Conservation (phyloP, 2,329 filamentous ascomycete species). For the Monosporascus sp. region DNA sequence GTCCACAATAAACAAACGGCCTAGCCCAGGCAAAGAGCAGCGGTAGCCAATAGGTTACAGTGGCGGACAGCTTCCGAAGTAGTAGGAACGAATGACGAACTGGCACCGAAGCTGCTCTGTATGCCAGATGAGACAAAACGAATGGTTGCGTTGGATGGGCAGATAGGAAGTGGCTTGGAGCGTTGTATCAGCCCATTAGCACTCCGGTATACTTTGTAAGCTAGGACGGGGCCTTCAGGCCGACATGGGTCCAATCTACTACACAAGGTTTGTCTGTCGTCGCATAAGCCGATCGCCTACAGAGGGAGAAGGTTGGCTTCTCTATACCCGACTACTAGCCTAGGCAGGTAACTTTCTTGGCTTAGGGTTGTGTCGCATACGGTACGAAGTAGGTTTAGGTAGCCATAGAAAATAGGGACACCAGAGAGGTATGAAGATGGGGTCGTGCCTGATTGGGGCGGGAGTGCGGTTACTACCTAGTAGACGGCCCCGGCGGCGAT, state of each 20-base stretch:
- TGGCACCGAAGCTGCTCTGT: background rate
- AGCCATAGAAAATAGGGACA: background rate
- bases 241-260: background rate
- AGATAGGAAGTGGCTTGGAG: background rate
- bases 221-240: background rate
- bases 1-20: slow-evolving; percentile 14
- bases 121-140: slow-evolving; percentile 6
- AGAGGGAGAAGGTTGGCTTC: background rate
- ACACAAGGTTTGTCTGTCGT: background rate
- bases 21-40: slow-evolving; percentile 5
- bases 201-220: background rate
- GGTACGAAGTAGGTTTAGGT: background rate
- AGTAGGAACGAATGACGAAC: slow-evolving; percentile 16
- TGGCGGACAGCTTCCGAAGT: slow-evolving; percentile 20
- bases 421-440: background rate
- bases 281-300: background rate
- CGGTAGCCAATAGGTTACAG: slow-evolving; percentile 22
- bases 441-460: background rate
- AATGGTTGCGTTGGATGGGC: slow-evolving; percentile 14
- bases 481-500: background rate
- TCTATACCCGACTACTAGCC: slow-evolving; percentile 5
- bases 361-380: background rate
- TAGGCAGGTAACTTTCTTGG: slow-evolving; percentile 19
- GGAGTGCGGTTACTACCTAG: background rate
- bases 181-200: background rate